Conservation (phyloP, 257 asterid species). For the Jaltomata sinuosa region DNA sequence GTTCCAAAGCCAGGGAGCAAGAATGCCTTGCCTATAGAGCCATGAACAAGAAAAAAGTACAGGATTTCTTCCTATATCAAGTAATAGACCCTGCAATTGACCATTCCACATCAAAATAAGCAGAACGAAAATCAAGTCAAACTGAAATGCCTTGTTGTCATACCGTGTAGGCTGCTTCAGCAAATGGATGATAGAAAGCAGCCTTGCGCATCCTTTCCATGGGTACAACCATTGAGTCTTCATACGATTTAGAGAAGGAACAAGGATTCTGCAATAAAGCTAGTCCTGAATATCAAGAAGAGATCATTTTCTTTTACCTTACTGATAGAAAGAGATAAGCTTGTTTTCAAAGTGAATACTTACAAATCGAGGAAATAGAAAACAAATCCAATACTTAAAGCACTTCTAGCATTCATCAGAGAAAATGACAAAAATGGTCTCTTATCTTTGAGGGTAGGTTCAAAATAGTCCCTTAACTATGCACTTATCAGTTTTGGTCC, state of each 20-base stretch:
- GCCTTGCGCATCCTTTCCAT: constrained; percentile 11
- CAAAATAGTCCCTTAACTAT: too few relatives aligned
- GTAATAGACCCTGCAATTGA: constrained; percentile 20
- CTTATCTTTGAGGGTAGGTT: too few relatives aligned
- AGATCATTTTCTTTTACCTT: not conserved
- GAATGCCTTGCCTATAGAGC: constrained; percentile 25
- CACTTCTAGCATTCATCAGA: not conserved
- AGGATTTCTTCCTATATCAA: constrained; percentile 27
- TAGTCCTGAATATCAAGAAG: constrained; percentile 13
- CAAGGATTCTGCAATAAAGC: constrained; percentile 14
- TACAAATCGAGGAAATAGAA: not conserved
- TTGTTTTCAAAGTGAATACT: not conserved
- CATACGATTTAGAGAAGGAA: not conserved
- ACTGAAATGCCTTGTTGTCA: not conserved
- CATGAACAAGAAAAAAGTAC: constrained; percentile 18
- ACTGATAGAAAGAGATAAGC: not conserved
- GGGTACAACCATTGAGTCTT: constrained; percentile 5
- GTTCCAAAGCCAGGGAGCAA: constrained; percentile 21
- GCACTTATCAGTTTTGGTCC: too few relatives aligned
- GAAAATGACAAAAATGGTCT: too few relatives aligned
- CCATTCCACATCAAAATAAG: not conserved
- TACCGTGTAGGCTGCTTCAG: constrained; percentile 32
- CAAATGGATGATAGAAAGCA: constrained; percentile 21
- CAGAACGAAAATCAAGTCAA: not conserved
- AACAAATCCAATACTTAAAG: not conserved